Conservation (phyloP, 2,329 filamentous ascomycete genomes). For the Colletotrichum filicis region DNA sequence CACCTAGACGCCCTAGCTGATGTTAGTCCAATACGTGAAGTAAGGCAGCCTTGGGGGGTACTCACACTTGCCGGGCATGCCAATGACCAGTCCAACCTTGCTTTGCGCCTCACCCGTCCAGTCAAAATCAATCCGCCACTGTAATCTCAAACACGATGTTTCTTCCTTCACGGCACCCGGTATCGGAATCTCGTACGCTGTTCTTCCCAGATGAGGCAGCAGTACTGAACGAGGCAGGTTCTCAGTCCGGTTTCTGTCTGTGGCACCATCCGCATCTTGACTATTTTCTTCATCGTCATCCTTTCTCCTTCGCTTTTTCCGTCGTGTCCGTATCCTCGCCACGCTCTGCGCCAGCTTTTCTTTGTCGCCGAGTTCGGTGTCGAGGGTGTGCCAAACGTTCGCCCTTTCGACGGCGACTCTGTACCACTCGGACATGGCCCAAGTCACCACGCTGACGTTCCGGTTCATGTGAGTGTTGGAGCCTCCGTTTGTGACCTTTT, state of each 20-base stretch:
- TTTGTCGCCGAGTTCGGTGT: conserved; percentile 55
- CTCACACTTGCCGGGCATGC: conserved; percentile 73
- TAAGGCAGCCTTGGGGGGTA: conserved; percentile 36
- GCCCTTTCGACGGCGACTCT: conserved; percentile 70
- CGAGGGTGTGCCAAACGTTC: conserved; percentile 69
- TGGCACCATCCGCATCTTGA: conserved; percentile 36
- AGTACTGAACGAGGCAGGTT: conserved; percentile 54
- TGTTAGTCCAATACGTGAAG: conserved; percentile 25
- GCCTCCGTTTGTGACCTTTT: conserved; percentile 50
- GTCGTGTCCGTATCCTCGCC: conserved; percentile 42
- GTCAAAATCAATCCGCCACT: conserved; percentile 75
- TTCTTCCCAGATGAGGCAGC: conserved; percentile 63
- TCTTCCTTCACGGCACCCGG: conserved; percentile 46
- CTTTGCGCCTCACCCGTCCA: conserved; percentile 79
- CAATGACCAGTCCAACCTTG: conserved; percentile 63
- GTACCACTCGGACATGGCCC: conserved; percentile 77
- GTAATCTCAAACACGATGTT: conserved; percentile 60
- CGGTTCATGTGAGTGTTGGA: conserved; percentile 58
- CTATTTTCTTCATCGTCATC: conserved; percentile 35
- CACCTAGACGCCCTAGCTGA: conserved; percentile 67
- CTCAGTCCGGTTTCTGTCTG: conserved; percentile 1
- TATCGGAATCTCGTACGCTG: conserved; percentile 57
- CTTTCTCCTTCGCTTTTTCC: conserved; percentile 37
- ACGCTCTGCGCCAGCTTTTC: conserved; percentile 46
- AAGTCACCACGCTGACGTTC: conserved; percentile 70